Evolutionary conservation across 2,329 filamentous ascomycete species (phyloP).

Genomic region (Hymenoscyphus repandus): DNA sequence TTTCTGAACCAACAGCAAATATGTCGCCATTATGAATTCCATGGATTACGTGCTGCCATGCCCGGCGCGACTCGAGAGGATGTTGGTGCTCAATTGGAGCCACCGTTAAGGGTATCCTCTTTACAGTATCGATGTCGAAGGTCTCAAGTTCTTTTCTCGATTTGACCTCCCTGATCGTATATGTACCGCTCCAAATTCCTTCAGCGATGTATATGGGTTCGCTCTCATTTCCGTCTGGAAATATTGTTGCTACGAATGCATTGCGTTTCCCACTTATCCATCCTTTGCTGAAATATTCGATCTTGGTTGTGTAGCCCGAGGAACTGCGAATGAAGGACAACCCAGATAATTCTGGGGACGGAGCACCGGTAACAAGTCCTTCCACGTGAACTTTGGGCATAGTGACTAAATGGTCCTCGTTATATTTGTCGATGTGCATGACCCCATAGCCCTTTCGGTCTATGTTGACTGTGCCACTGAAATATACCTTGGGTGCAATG

Average conservation of each 20-base stretch:
- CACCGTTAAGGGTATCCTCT: constrained; percentile 63
- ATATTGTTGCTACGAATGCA: constrained; percentile 72
- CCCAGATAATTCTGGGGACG: constrained; percentile 86
- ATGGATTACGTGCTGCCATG: constrained; percentile 78
- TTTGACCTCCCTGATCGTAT: constrained; percentile 66
- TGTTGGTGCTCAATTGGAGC: constrained; percentile 73
- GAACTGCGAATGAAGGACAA: constrained; percentile 80
- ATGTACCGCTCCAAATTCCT: constrained; percentile 83
- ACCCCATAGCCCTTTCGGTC: constrained; percentile 90
- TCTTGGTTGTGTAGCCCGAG: constrained; percentile 78
- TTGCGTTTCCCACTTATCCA: constrained; percentile 97
- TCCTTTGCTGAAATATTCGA: constrained; percentile 87
- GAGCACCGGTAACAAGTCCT: constrained; percentile 76
- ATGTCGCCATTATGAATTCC: constrained; percentile 79
- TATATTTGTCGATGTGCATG: constrained; percentile 60
- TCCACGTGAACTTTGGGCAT: constrained; percentile 89
- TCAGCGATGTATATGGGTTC: constrained; percentile 73
- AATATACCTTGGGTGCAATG: constrained; percentile 92
- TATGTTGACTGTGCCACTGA: constrained; percentile 87
- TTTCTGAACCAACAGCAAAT: constrained; percentile 71
- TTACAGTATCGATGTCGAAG: constrained; percentile 52
- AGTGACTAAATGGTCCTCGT: constrained; percentile 74
- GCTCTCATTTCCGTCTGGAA: constrained; percentile 62
- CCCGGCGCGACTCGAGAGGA: constrained; percentile 77
- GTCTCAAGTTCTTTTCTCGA: constrained; percentile 48